phyloP scores from a whole-genome alignment of 306 rosid species.

The Biancaea sappan region DNA sequence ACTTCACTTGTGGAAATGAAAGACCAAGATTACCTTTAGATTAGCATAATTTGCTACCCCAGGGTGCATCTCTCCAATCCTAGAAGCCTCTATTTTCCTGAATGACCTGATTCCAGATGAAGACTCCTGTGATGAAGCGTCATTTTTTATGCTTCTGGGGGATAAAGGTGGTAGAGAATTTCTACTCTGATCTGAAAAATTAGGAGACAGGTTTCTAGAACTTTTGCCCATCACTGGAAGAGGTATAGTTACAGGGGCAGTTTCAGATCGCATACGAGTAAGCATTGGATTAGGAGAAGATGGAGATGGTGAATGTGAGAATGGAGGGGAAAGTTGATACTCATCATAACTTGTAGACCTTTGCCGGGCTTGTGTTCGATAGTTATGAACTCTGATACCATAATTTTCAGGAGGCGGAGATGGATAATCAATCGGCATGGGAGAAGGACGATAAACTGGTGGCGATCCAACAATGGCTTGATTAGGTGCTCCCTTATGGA shows the following conservation, averaged over 20 bases:
- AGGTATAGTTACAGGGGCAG: conserved; percentile 86
- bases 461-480: conserved; percentile 65
- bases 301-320: conserved; percentile 75
- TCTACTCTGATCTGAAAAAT: conserved; percentile 75
- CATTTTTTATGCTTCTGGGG: conserved; percentile 61
- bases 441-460: conserved; percentile 57
- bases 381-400: conserved; percentile 47
- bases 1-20: conserved; percentile 33
- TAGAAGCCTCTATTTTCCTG: conserved; percentile 63
- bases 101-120: conserved; percentile 73
- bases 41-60: conserved; percentile 40
- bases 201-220: conserved; percentile 68
- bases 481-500: conserved; percentile 62
- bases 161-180: conserved; percentile 80
- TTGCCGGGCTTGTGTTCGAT: conserved; percentile 43
- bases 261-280: conserved; percentile 60
- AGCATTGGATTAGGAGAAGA: conserved; percentile 51
- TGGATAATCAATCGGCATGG: conserved; percentile 55
- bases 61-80: conserved; percentile 53
- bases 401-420: conserved; percentile 62
- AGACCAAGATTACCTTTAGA: conserved; percentile 63
- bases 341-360: conserved; percentile 57
- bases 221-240: conserved; percentile 51
- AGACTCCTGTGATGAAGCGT: conserved; percentile 77
- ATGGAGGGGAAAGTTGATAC: conserved; percentile 89